These are phyloP conservation scores for Aspergillus carbonarius DNA, from an alignment of 2,329 filamentous ascomycete species.

Conservation along the genomic window DNA sequence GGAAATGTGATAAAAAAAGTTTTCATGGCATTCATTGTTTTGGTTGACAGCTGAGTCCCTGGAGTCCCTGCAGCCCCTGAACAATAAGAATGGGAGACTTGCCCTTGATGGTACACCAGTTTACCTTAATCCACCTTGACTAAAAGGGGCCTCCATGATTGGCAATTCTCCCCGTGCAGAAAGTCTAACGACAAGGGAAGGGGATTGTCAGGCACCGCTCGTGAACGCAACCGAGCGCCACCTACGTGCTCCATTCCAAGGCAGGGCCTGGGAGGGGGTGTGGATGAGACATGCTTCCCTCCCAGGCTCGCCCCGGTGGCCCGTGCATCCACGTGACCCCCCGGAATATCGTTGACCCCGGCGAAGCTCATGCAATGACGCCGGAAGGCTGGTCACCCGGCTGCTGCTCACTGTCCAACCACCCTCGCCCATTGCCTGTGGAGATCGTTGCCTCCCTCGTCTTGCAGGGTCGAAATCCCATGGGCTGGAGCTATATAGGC, in stretches of 20 bases:
- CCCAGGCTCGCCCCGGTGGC: not conserved
- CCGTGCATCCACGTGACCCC: constrained; percentile 8
- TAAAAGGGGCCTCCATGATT: not conserved
- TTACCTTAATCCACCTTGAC: not conserved
- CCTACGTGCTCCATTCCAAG: not conserved
- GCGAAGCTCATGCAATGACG: constrained; percentile 12
- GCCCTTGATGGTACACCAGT: not conserved
- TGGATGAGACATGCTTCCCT: not conserved
- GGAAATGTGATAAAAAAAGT: constrained; percentile 5
- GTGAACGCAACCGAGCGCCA: not conserved
- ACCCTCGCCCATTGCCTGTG: constrained; percentile 1
- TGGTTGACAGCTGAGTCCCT: not conserved
- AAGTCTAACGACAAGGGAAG: not conserved
- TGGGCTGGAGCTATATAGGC: not conserved
- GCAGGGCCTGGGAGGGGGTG: not conserved
- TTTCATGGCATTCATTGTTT: not conserved
- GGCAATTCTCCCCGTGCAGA: not conserved
- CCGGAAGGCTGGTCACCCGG: constrained; percentile 2
- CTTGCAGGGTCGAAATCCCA: not conserved
- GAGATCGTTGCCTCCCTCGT: not conserved
- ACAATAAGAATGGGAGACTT: not conserved
- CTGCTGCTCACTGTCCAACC: not conserved
- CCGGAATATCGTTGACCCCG: constrained; percentile 13
- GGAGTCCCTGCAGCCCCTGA: not conserved
- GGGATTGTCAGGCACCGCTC: not conserved